These are phyloP conservation scores for Arthrinium puccinioides DNA, from an alignment of 2,329 filamentous ascomycete genomes.

Conservation along the genomic window DNA sequence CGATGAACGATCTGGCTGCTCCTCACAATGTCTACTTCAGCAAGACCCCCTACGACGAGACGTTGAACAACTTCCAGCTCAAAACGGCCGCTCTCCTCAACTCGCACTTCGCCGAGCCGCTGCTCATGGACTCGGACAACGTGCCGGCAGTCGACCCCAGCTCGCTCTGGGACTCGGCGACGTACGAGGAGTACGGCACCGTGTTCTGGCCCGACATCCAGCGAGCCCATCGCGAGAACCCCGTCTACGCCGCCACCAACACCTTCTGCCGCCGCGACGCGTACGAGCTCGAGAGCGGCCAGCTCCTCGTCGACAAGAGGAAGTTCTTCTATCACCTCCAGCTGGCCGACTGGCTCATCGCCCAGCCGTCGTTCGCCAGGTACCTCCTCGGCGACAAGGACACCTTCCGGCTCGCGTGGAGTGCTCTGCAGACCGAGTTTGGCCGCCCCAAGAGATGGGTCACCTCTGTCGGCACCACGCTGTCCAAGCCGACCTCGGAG, in stretches of 20 bases:
- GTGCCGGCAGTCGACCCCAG: conserved; percentile 20
- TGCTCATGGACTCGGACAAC: conserved; percentile 28
- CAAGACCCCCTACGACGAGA: conserved; percentile 24
- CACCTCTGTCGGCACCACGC: conserved; percentile 19
- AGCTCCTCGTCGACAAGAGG: conserved; percentile 26
- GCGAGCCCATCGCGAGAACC: conserved; percentile 18
- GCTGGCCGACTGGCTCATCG: conserved; percentile 24
- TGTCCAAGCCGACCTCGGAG: not conserved
- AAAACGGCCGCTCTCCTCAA: conserved; percentile 26
- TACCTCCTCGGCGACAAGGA: conserved; percentile 29
- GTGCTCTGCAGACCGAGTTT: conserved; percentile 23
- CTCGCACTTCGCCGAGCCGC: conserved; percentile 24
- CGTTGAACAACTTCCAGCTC: conserved; percentile 20
- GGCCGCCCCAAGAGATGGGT: conserved; percentile 21
- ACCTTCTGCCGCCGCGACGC: conserved; percentile 25
- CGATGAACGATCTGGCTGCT: conserved; percentile 21
- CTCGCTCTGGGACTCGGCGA: conserved; percentile 18
- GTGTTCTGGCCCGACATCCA: conserved; percentile 29
- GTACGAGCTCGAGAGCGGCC: conserved; percentile 26
- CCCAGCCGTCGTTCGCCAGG: conserved; percentile 17
- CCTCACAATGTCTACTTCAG: conserved; percentile 18
- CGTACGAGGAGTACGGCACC: conserved; percentile 18
- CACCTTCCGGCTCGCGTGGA: conserved; percentile 25
- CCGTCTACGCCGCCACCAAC: conserved; percentile 26
- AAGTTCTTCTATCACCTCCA: conserved; percentile 28